phyloP scores from a whole-genome alignment of 257 asterid genomes.

The Nicotiana sylvestris region DNA sequence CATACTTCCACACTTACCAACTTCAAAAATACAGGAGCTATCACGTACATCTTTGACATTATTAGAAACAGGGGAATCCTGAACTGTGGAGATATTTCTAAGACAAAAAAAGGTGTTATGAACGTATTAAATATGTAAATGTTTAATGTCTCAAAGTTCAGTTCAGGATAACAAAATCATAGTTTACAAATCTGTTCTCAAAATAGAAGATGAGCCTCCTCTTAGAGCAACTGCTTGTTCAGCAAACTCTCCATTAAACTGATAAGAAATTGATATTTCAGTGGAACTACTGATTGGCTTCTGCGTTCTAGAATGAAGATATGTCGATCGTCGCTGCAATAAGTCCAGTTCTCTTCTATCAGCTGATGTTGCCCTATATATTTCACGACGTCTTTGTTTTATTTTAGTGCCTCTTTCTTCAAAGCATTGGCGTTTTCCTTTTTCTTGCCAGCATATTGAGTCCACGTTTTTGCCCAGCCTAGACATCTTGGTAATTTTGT shows the following conservation, averaged over 20 bases:
- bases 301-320: neutral
- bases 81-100: too few relatives aligned
- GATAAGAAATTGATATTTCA: too few relatives aligned
- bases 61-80: too few relatives aligned
- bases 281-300: too few relatives aligned
- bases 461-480: neutral
- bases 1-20: too few relatives aligned
- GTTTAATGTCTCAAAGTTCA: neutral
- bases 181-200: neutral
- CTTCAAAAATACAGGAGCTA: too few relatives aligned
- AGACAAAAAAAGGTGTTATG: too few relatives aligned
- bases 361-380: neutral
- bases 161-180: too few relatives aligned
- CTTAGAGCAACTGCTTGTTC: neutral
- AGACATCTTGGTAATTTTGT: neutral
- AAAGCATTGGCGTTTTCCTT: neutral
- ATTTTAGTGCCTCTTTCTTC: neutral
- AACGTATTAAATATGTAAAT: neutral
- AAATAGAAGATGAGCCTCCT: neutral
- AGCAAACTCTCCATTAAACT: neutral
- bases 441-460: neutral
- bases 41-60: too few relatives aligned
- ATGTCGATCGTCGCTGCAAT: neutral
- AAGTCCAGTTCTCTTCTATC: too few relatives aligned
- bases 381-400: neutral